Evolutionary conservation across 495 filamentous ascomycete genomes (phyloP), one percentile per base, ranked within the genome.

Genomic region (Trichoderma erinaceum): DNA sequence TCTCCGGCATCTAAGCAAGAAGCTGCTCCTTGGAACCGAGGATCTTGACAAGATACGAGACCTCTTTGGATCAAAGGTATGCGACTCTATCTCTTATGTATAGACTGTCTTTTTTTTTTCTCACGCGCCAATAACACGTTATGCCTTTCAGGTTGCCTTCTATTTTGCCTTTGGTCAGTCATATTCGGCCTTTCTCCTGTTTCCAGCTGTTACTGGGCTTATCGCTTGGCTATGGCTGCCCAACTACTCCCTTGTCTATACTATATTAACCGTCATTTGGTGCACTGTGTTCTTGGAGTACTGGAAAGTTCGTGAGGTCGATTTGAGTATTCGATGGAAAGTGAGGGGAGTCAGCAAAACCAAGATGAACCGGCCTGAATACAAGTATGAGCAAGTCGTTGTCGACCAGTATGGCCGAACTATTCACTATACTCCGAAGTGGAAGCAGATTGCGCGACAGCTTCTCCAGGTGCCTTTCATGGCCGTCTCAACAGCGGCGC

Each of bases 21-120:
- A 61, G 48, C 32, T 66, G 4, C 32, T 67, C 25, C 68, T 69
- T 1, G n/a, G 65, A 3, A 35, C 58, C 7, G 68, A 69, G 5
- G 68, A 69, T 41, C 56, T 69, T 18, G 64, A 66, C 25, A n/a
- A 23, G 68, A 69, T 69, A n/a, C 65, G 68, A 4, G 68, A 66
- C 41, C 65, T 66, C 4, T 69, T 66, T 43, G 68, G 68, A 18
- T 64, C 64, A 41, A 69, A 69, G 65, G 68, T 67, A 61, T 29
- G 56, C 12, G 10, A 21, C 6, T 0, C 56, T 32, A 16, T 61
- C 29, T 25, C 13, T 5, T n/a, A n/a, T n/a, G n/a, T n/a, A n/a
- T n/a, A n/a, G n/a, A n/a, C n/a, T n/a, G n/a, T n/a, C n/a, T n/a
- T n/a, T n/a, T n/a, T n/a, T n/a, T n/a, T n/a, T n/a, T n/a, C n/a